These are phyloP conservation scores for Penicillium parvum DNA, from an alignment of 495 filamentous ascomycete genomes.

Conservation along the genomic window DNA sequence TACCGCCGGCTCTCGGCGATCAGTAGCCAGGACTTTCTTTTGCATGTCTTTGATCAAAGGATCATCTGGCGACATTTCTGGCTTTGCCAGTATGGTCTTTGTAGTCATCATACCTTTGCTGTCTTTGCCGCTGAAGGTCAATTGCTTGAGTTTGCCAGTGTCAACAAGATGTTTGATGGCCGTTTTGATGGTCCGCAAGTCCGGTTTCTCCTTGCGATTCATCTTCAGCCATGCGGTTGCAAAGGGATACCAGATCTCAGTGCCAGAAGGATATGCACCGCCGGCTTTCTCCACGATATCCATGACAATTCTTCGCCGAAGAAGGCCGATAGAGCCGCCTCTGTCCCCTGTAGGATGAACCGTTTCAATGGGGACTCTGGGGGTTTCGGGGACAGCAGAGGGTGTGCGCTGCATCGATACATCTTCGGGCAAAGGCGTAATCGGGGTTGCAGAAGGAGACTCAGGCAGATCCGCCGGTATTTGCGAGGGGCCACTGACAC, in stretches of 20 bases:
- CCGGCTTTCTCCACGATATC: conserved; percentile 63
- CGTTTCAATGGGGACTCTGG: background rate
- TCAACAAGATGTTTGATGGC: conserved; percentile 60
- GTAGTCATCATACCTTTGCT: conserved; percentile 50
- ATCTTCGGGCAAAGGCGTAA: background rate
- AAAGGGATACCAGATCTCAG: conserved; percentile 69
- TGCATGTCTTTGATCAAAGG: conserved; percentile 50
- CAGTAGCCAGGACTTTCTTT: conserved; percentile 43
- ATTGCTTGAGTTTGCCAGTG: conserved; percentile 52
- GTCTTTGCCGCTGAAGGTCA: conserved; percentile 59
- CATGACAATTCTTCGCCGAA: conserved; percentile 60
- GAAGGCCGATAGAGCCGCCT: conserved; percentile 43
- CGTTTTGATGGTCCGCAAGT: conserved; percentile 46
- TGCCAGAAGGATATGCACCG: conserved; percentile 71
- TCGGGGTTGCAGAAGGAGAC: background rate
- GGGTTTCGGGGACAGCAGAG: background rate
- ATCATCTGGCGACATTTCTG: conserved; percentile 45
- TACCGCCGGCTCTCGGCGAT: conserved; percentile 14
- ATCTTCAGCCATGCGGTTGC: conserved; percentile 54
- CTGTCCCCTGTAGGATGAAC: conserved; percentile 13
- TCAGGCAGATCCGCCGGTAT: background rate
- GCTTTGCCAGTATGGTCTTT: conserved; percentile 49
- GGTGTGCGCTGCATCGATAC: background rate
- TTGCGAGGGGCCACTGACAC: background rate
- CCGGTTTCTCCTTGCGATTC: conserved; percentile 42